Conservation (phyloP, 2,329 filamentous ascomycete genomes). For the Didymella pinodella region DNA sequence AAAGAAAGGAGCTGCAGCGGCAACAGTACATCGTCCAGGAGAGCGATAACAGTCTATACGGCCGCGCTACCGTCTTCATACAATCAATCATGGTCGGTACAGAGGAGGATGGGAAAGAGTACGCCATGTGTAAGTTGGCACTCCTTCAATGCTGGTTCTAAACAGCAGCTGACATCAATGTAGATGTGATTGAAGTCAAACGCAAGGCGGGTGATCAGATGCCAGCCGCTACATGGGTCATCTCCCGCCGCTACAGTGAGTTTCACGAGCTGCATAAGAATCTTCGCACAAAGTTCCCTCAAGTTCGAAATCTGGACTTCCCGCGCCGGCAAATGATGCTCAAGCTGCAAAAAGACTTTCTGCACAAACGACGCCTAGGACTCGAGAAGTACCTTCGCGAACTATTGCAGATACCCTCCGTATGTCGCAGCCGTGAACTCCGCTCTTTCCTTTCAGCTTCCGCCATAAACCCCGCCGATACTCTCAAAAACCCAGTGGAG, state of each 20-base stretch:
- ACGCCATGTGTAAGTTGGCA: slow-evolving; percentile 72
- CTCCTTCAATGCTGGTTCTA: background rate
- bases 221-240: slow-evolving; percentile 92
- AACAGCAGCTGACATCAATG: slow-evolving; percentile 2
- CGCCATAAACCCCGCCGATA: slow-evolving; percentile 74
- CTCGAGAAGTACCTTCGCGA: slow-evolving; percentile 84
- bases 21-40: slow-evolving; percentile 98
- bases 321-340: slow-evolving; percentile 90
- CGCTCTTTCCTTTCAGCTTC: slow-evolving; percentile 90
- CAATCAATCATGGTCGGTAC: slow-evolving; percentile 91
- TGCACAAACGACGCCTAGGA: slow-evolving; percentile 84
- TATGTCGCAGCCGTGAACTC: slow-evolving; percentile 91
- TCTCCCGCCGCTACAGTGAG: slow-evolving; percentile 94
- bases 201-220: slow-evolving; percentile 92
- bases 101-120: slow-evolving; percentile 92
- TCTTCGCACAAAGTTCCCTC: slow-evolving; percentile 82
- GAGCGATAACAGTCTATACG: slow-evolving; percentile 96
- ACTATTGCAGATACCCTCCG: slow-evolving; percentile 85
- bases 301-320: slow-evolving; percentile 89
- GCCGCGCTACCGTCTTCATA: slow-evolving; percentile 86
- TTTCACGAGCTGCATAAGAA: slow-evolving; percentile 95
- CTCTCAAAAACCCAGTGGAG: slow-evolving; percentile 67
- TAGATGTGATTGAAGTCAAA: slow-evolving; percentile 86
- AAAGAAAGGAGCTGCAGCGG: slow-evolving; percentile 91
- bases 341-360: slow-evolving; percentile 94